Evolutionary conservation across 2,329 filamentous ascomycete genomes (phyloP).

Genomic region (Fusarium sp.): DNA sequence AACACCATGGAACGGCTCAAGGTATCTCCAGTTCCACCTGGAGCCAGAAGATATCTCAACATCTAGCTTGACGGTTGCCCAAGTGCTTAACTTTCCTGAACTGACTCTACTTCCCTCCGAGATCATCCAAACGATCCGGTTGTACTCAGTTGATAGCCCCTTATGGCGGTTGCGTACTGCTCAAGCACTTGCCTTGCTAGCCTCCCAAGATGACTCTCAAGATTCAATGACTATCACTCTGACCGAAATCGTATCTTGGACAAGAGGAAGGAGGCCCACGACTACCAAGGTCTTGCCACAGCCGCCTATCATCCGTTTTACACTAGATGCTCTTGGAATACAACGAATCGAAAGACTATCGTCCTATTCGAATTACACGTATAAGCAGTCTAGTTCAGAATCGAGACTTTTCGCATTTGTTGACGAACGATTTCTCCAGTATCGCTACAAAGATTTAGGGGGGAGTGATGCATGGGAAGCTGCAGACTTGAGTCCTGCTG

Average conservation of each 20-base stretch:
- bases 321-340: not conserved
- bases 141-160: not conserved
- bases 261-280: not conserved
- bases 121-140: not conserved
- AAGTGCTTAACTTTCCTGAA: not conserved
- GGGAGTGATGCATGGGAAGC: not conserved
- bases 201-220: not conserved
- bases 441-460: not conserved
- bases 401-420: not conserved
- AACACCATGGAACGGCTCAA: not conserved
- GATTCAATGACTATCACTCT: not conserved
- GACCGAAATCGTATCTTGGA: not conserved
- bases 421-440: not conserved
- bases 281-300: not conserved
- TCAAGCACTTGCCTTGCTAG: not conserved
- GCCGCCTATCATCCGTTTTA: not conserved
- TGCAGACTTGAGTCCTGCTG: not conserved
- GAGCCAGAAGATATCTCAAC: not conserved
- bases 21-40: not conserved
- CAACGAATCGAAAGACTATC: constrained; percentile 6
- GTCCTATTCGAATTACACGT: not conserved
- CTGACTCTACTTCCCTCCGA: not conserved
- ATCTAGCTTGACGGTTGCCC: not conserved
- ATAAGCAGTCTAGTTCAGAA: not conserved
- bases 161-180: not conserved